Evolutionary conservation across 2,329 filamentous ascomycete species (phyloP).

Genomic region (Leptographium galeiforme): DNA sequence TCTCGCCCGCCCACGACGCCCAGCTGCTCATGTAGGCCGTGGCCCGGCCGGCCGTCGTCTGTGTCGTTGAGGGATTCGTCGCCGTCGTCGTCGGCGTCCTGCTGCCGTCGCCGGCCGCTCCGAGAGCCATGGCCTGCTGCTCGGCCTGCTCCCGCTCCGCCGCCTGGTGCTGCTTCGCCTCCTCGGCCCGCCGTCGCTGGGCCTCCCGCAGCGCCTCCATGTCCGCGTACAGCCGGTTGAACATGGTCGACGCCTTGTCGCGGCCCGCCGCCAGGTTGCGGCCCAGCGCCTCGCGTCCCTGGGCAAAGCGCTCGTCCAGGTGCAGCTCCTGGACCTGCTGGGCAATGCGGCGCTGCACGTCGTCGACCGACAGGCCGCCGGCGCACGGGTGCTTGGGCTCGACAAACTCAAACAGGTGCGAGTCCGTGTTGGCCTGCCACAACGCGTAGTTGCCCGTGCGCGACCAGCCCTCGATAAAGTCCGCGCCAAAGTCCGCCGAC

Average conservation of each 20-base stretch:
- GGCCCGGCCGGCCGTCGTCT: conserved; percentile 40
- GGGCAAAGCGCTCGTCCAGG: conserved; percentile 77
- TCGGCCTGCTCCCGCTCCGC: background rate
- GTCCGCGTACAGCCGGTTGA: conserved; percentile 81
- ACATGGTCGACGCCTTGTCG: conserved; percentile 75
- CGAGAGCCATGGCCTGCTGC: too few relatives aligned
- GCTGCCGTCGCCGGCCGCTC: too few relatives aligned
- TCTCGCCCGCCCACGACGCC: conserved; percentile 62
- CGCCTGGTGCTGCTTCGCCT: conserved; percentile 21
- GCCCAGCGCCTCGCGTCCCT: conserved; percentile 73
- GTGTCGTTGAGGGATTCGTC: conserved; percentile 30
- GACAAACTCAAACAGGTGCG: conserved; percentile 85
- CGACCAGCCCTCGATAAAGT: conserved; percentile 82
- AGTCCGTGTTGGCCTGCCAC: conserved; percentile 69
- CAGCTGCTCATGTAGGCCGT: conserved; percentile 55
- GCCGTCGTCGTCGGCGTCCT: conserved; percentile 17
- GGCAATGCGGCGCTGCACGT: conserved; percentile 78
- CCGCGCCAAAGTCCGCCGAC: conserved; percentile 63
- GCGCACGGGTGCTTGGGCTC: conserved; percentile 89
- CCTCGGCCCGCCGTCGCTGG: conserved; percentile 50
- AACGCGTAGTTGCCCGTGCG: conserved; percentile 83
- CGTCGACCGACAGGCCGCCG: conserved; percentile 83
- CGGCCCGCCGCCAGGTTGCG: conserved; percentile 78
- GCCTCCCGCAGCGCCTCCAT: conserved; percentile 70
- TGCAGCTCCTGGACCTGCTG: conserved; percentile 91